Evolutionary conservation across 768 basidiomycete genomes (phyloP), one percentile per base, ranked within the genome.

Genomic region (Leccinellum rugosiceps): DNA sequence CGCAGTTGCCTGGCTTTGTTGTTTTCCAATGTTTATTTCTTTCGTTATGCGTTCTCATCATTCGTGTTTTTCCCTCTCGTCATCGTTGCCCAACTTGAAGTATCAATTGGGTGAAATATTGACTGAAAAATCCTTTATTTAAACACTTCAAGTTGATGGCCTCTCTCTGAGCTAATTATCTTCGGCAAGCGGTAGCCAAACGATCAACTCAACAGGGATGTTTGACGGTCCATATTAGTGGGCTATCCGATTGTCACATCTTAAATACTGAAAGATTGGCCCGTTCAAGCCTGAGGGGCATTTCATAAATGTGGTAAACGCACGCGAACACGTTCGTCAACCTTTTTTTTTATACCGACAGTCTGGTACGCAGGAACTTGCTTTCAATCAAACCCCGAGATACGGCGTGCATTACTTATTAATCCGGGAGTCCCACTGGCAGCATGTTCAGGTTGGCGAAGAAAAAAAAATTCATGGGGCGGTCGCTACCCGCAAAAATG

Each of bases 401-500:
- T 38, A 9, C 19, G 41, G 41, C 41, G 19, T 41, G n/a, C n/a
- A 41, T n/a, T n/a, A 43, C 41, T 19, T 21, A 21, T 43, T 43
- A 11, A 43, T 43, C 19, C 41, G 11, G 21, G 13, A 41, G 4
- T 7, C 17, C n/a, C 8, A 38, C 4, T 38, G 35, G 10, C 31
- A 2, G 10, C 11, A 5, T 43, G 41, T 43, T 21, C 41, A 43
- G 11, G 19, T 43, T 43, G 41, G 41, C 41, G 41, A 43, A 21
- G 19, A 43, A 43, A 17, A 41, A 41, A 41, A 41, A 41, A 10
- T 41, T 43, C 11, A 43, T 21, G 11, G 6, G 41, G 13, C 38
- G 44, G 51, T 17, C 23, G 34, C 19, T 54, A 47, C 52, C 48
- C 23, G 41, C 41, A 21, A n/a, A 21, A 55, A 50, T 23, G 65